These are phyloP conservation scores for Fraxinus albicans DNA, from an alignment of 305 asterid species.

Conservation along the genomic window DNA sequence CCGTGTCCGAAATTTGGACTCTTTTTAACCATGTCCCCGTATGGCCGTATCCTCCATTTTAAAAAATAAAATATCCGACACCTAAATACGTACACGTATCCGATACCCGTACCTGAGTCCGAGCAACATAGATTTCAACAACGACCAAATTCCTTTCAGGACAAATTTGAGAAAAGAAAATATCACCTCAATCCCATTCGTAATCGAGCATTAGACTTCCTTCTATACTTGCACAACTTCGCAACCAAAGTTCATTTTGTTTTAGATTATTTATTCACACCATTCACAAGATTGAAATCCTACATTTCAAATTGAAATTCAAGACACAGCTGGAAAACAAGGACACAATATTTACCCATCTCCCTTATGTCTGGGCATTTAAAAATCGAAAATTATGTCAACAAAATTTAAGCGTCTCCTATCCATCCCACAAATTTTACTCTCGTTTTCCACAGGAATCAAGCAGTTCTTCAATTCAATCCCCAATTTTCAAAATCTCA, in stretches of 20 bases:
- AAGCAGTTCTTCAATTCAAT: not conserved
- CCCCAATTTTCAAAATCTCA: not conserved
- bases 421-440: not conserved
- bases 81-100: no score
- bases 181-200: not conserved
- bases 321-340: not conserved
- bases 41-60: no score
- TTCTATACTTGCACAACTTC: not conserved
- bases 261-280: not conserved
- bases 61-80: no score
- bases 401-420: not conserved
- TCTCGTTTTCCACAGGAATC: not conserved
- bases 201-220: not conserved
- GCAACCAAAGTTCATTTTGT: not conserved
- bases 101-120: no score
- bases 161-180: not conserved
- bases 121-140: no score
- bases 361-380: not conserved
- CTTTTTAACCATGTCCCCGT: no score
- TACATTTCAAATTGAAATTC: not conserved
- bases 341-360: not conserved
- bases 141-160: not conserved
- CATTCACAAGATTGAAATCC: not conserved
- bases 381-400: not conserved
- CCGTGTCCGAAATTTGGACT: no score